Base-by-base conservation (phyloP, 2,329 filamentous ascomycete genomes). In the Stagonosporopsis tanaceti region DNA sequence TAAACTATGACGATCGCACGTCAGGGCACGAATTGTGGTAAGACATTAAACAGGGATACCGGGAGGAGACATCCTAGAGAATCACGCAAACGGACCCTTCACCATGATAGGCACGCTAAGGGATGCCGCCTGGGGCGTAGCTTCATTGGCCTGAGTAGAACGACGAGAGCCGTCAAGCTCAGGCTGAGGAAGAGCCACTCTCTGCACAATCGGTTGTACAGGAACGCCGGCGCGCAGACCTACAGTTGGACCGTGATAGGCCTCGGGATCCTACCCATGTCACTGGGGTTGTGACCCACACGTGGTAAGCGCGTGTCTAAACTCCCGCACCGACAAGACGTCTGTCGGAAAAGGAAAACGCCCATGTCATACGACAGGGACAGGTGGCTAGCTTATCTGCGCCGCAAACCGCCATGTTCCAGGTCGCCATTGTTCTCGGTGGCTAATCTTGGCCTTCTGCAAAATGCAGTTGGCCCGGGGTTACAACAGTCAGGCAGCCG, bases 141-240 rank as follows among this genome's bases (percentile, higher is more conserved):
- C 67, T 71, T 69, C 71, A 70, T 71, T 70, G 62, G 61, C 52
- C 58, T 51, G 45, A 61, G 60, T 46, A 53, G 53, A 59, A 44
- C 41, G 47, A 47, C 39, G 38, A 59, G 59, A 62, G 50, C 55
- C 52, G 47, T 62, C 60, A 57, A 57, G 25, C 48, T 48, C 48
- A 39, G 39, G 40, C 45, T 38, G 41, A 41, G 37, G 50, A 42
- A 37, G 46, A 50, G 56, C 50, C 55, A 50, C 50, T 22, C 15
- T 20, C 44, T 53, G 54, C 38, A 52, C 54, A 35, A n/a, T n/a
- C 39, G 15, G 54, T 57, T n/a, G 54, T 50, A 57, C 54, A 39
- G 39, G 45, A 45, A 53, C 39, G 50, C 50, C 50, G 47, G 34
- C 35, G 48, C 48, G 50, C 44, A 45, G 48, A 34, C 45, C 50